Conservation (phyloP, 352 stramenopile species). For the Phytophthora melonis region DNA sequence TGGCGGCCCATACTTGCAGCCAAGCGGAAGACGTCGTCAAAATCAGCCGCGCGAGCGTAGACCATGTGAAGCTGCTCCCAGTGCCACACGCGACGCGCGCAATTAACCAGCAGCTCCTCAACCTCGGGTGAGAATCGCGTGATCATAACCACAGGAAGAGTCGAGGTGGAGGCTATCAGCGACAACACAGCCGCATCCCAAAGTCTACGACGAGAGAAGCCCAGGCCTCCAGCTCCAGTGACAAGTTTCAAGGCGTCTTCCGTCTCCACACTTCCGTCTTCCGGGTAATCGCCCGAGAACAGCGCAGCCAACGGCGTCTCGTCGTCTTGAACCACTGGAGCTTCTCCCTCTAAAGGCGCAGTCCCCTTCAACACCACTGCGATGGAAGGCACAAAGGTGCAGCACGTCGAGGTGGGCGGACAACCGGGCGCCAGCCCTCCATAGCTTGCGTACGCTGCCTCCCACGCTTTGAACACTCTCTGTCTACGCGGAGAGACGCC, state of each 20-base stretch:
- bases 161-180: constrained; percentile 27
- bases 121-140: constrained; percentile 49
- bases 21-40: constrained; percentile 40
- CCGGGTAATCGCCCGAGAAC: constrained; percentile 25
- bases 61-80: constrained; percentile 62
- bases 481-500: constrained; percentile 7
- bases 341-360: neutral
- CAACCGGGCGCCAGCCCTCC: constrained; percentile 34
- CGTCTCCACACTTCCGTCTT: neutral
- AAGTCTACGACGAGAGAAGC: constrained; percentile 57
- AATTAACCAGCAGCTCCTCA: constrained; percentile 55
- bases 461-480: constrained; percentile 30
- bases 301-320: constrained; percentile 25
- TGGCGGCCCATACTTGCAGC: constrained; percentile 62
- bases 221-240: constrained; percentile 15
- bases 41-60: constrained; percentile 40
- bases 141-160: constrained; percentile 53
- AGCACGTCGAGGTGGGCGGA: constrained; percentile 35
- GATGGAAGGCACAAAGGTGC: constrained; percentile 32
- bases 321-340: neutral
- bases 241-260: constrained; percentile 29
- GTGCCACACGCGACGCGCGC: constrained; percentile 47
- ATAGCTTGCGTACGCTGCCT: constrained; percentile 29
- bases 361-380: constrained; percentile 27
- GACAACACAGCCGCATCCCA: constrained; percentile 57